Conservation (phyloP, 176 grass and related monocot genomes). For the Carex pumila region DNA sequence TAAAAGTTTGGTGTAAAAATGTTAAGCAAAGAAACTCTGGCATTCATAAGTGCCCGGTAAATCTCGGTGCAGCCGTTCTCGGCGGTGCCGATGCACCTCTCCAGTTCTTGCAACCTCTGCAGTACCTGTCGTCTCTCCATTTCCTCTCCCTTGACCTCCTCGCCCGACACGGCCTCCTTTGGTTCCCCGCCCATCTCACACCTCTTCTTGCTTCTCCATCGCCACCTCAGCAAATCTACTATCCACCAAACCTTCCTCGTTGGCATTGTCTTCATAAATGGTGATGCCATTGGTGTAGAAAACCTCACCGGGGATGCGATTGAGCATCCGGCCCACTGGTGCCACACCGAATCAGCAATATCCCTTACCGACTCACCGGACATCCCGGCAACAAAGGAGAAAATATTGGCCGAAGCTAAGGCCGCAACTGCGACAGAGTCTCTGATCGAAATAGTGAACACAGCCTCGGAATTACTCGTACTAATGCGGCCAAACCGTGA, state of each 20-base stretch:
- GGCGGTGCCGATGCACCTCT: slow-evolving; percentile 40
- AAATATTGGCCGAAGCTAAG: slow-evolving; percentile 40
- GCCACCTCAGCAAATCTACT: slow-evolving; percentile 49
- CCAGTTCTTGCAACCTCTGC: slow-evolving; percentile 33
- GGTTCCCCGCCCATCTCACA: background rate
- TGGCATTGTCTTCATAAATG: background rate
- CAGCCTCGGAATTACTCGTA: background rate
- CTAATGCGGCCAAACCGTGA: background rate
- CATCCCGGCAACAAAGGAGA: slow-evolving; percentile 34
- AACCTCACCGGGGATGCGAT: slow-evolving; percentile 24
- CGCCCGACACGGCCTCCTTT: background rate
- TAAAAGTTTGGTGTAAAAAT: slow-evolving; percentile 47
- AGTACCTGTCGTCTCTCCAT: slow-evolving; percentile 40
- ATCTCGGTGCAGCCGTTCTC: slow-evolving; percentile 51
- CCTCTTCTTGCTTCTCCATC: slow-evolving; percentile 36
- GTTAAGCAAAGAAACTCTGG: slow-evolving; percentile 63
- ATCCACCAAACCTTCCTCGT: slow-evolving; percentile 55
- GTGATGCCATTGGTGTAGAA: slow-evolving; percentile 11
- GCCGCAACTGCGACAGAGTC: slow-evolving; percentile 29
- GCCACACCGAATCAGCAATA: slow-evolving; percentile 25
- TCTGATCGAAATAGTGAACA: slow-evolving; percentile 32
- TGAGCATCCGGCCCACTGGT: background rate
- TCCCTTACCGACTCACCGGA: slow-evolving; percentile 12
- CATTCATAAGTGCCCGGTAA: slow-evolving; percentile 53
- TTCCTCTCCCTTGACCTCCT: slow-evolving; percentile 38